Evolutionary conservation across 495 filamentous ascomycete species (phyloP).

Genomic region (Extremus antarcticus): DNA sequence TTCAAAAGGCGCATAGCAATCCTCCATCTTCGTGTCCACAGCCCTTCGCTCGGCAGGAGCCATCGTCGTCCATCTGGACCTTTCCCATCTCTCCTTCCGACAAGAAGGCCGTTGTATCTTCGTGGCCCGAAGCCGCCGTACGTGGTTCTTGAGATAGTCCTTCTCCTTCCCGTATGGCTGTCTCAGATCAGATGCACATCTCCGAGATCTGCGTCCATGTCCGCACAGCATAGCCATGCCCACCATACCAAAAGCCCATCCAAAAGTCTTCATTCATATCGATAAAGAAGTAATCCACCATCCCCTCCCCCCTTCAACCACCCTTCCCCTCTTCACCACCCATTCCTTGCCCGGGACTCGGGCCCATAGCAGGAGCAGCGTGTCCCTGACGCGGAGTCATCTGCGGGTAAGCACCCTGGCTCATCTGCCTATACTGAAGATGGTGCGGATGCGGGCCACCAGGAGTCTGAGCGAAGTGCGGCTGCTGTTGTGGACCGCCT

Average conservation of each 20-base stretch:
- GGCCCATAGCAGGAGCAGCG: background rate
- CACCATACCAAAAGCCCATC: background rate
- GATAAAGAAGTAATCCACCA: background rate
- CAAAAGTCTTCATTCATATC: background rate
- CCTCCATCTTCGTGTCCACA: too few relatives aligned
- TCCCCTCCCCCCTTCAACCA: background rate
- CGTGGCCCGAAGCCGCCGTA: too few relatives aligned
- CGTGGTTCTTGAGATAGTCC: too few relatives aligned
- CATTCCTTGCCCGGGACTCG: slow-evolving; percentile 1
- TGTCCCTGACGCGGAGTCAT: slow-evolving; percentile 15
- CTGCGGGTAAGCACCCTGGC: slow-evolving; percentile 2
- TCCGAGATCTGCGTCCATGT: background rate
- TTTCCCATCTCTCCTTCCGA: too few relatives aligned
- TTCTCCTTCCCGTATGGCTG: too few relatives aligned
- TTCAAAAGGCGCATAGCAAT: too few relatives aligned
- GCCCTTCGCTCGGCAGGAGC: too few relatives aligned
- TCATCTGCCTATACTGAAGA: slow-evolving; percentile 32
- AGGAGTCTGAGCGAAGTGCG: slow-evolving; percentile 31
- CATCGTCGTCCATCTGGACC: too few relatives aligned
- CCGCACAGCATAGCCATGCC: background rate
- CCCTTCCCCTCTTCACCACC: background rate
- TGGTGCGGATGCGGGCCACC: slow-evolving; percentile 58
- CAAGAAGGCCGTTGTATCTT: too few relatives aligned
- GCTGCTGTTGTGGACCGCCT: background rate
- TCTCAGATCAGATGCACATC: too few relatives aligned